A percentile compares a stretch with the other conserved stretches of the same genome.
phyloP scores from a whole-genome alignment of 768 basidiomycete species.

The Cytidiella melzeri region DNA sequence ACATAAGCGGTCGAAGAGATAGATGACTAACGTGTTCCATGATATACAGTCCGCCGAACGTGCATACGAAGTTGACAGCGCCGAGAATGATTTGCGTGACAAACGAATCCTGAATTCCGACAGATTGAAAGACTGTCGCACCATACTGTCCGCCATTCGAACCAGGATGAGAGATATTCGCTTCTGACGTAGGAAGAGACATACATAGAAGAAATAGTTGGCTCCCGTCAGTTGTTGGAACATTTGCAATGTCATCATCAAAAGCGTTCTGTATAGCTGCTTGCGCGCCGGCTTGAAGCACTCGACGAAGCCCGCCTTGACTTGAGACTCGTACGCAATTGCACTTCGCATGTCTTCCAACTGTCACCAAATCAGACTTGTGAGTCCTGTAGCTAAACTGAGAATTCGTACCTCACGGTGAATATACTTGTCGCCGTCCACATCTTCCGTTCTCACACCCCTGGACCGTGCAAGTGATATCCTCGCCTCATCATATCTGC shows the following conservation, averaged over 20 bases:
- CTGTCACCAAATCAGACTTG: slow-evolving; percentile 2
- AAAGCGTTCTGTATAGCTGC: slow-evolving; percentile 56
- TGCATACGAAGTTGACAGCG: slow-evolving; percentile 32
- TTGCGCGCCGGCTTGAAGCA: slow-evolving; percentile 54
- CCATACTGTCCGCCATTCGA: slow-evolving; percentile 25
- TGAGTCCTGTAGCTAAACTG: background rate
- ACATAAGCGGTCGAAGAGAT: background rate
- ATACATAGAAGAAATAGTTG: slow-evolving; percentile 60
- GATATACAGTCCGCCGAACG: slow-evolving; percentile 3
- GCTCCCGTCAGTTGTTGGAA: slow-evolving; percentile 71
- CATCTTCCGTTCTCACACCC: slow-evolving; percentile 39
- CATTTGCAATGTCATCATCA: slow-evolving; percentile 60
- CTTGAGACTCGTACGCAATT: slow-evolving; percentile 41
- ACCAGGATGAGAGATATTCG: background rate
- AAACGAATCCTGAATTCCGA: slow-evolving; percentile 62
- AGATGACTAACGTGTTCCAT: background rate
- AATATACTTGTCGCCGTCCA: slow-evolving; percentile 31
- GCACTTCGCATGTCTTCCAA: slow-evolving; percentile 48
- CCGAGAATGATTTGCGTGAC: slow-evolving; percentile 74
- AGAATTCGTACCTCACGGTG: slow-evolving; percentile 27
- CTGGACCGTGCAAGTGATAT: slow-evolving; percentile 41
- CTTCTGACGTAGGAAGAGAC: slow-evolving; percentile 7
- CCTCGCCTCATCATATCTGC: slow-evolving; percentile 42
- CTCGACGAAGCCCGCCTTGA: slow-evolving; percentile 56
- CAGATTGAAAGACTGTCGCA: slow-evolving; percentile 60